phyloP scores from a whole-genome alignment of 106 monocot species.

The Allium fistulosum region DNA sequence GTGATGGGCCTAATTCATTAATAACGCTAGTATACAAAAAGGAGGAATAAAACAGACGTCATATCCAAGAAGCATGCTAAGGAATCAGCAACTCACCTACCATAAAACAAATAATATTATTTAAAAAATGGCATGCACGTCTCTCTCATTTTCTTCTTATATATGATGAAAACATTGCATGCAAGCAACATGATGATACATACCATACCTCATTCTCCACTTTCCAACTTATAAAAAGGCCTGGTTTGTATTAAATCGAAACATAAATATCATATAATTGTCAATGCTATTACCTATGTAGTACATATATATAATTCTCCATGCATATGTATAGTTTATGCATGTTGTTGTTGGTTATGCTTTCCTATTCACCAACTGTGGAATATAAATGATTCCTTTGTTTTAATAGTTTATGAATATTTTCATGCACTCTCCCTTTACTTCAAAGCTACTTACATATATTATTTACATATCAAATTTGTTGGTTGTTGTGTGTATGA shows the following conservation, averaged over 20 bases:
- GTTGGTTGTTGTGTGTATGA: neutral
- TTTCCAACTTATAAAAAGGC: neutral
- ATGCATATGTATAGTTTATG: conserved; percentile 4
- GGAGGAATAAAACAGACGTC: conserved; percentile 5
- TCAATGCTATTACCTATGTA: no score
- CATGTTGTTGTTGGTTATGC: conserved; percentile 6
- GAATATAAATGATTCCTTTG: conserved; percentile 6
- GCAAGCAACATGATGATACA: no score
- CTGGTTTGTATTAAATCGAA: neutral
- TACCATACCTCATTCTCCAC: neutral
- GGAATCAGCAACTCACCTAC: neutral
- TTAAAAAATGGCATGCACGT: conserved; percentile 35
- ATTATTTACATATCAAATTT: neutral
- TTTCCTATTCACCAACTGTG: conserved; percentile 14
- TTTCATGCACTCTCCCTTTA: conserved; percentile 9
- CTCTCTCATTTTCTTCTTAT: conserved; percentile 12
- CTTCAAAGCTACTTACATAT: neutral
- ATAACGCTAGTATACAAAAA: neutral
- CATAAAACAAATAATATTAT: neutral
- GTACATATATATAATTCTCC: neutral
- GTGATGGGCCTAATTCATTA: no score
- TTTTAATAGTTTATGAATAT: neutral
- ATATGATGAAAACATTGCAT: conserved; percentile 3
- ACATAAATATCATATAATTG: neutral
- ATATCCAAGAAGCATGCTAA: conserved; percentile 12